Conservation (phyloP, 164 flowering plant species). For the Magnolia kwangsiensis region DNA sequence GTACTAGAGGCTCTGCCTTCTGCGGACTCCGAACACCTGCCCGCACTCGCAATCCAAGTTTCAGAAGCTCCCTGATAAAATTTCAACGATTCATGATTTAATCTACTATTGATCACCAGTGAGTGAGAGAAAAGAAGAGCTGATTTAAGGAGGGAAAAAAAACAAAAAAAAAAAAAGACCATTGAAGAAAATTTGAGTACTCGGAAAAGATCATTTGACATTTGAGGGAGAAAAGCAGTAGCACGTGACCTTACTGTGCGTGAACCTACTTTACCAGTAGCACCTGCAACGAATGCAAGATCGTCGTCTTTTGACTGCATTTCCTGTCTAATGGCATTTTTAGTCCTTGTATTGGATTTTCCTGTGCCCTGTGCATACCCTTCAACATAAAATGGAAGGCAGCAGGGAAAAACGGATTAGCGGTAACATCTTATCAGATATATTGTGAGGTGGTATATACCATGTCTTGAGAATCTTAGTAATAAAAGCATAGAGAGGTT, state of each 20-base stretch:
- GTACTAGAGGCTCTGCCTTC: conserved; percentile 58
- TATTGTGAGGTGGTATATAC: no score
- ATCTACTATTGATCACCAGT: background rate
- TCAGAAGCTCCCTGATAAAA: conserved; percentile 81
- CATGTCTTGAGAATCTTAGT: no score
- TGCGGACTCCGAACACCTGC: conserved; percentile 78
- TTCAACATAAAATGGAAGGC: conserved; percentile 4
- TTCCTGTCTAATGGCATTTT: conserved; percentile 27
- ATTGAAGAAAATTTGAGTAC: background rate
- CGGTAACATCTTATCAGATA: no score
- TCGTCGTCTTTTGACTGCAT: conserved; percentile 46
- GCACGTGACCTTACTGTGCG: conserved; percentile 74
- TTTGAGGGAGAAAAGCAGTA: conserved; percentile 3
- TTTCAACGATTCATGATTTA: background rate
- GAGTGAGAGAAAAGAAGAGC: background rate
- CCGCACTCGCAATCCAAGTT: conserved; percentile 86
- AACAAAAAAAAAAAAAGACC: background rate
- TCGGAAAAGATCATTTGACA: background rate
- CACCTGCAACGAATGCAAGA: conserved; percentile 92
- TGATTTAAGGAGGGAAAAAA: background rate
- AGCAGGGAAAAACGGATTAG: background rate
- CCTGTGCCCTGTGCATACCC: conserved; percentile 26
- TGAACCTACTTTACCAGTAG: conserved; percentile 95
- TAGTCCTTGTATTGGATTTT: conserved; percentile 25
- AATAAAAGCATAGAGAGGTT: no score